Base-by-base conservation (phyloP, 768 basidiomycete genomes). In the Auricularia cornea region DNA sequence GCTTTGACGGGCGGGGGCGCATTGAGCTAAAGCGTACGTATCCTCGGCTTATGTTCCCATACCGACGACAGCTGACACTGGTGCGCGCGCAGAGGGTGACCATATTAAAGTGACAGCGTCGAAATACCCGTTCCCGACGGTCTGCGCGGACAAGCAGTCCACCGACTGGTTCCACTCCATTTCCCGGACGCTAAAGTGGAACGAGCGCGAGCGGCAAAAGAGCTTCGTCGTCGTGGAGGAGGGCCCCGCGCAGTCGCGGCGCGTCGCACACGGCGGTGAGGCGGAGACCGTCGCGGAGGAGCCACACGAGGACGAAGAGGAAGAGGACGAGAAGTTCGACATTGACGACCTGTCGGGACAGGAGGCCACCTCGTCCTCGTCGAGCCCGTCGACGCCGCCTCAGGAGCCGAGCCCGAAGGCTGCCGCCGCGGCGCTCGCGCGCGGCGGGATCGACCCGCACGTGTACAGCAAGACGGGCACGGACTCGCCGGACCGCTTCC, bases 111-210 rank as follows among this genome's bases (percentile, higher is more conserved):
- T 99, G 63, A 94, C 91, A 1, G 96, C 97, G 0, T 97, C 94
- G 1, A 92, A 89, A 72, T 99, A 92, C 73, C 97, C 97, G 3
- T 98, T 98, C 82, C 97, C 97, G 6, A 98, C 97, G 3, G 94
- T 99, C 5, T 98, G 96, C 70, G 94, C 93, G 6, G 92, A 97
- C 72, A 97, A 95, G 66, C 95, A 97, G 72, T 97, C 94, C 23
- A 92, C 92, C 2, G 97, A 99, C 71, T 99, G 97, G 97, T 98
- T 99, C 85, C 87, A 93, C 66, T 84, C 96, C 3, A 98, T 99
- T 66, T 92, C 93, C 38, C 84, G 97, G 28, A 99, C 96, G 10
- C 80, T 99, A 59, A 96, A 98, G 73, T 98, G 97, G 97, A 99
- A 99, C 77, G 96, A 99, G 74, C 86, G 96, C 28, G 94, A 98